Conservation (phyloP, 1,139 yeast species). For the Yamadazyma jaroonii region DNA sequence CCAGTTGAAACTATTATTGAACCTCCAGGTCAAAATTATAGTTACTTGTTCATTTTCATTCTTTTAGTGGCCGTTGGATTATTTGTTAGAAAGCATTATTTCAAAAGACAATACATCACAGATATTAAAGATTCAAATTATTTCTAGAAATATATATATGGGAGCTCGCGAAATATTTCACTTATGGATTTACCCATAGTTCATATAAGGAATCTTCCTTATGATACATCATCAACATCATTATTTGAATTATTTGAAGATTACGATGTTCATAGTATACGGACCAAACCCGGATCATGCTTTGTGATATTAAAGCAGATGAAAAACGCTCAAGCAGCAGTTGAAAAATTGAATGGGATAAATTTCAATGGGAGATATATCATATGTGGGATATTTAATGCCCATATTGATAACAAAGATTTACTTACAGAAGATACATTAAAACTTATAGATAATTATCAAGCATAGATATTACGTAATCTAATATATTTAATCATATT, state of each 20-base stretch:
- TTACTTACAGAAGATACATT: conserved; percentile 17
- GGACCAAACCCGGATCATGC: conserved; percentile 47
- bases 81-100: conserved; percentile 16
- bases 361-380: conserved; percentile 60
- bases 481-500: neutral
- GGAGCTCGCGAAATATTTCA: conserved; percentile 1
- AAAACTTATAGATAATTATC: conserved; percentile 12
- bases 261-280: conserved; percentile 58
- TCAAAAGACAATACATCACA: conserved; percentile 24
- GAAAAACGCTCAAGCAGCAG: conserved; percentile 36
- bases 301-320: conserved; percentile 53
- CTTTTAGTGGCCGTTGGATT: conserved; percentile 14
- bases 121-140: conserved; percentile 28
- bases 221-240: conserved; percentile 43
- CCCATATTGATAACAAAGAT: conserved; percentile 33
- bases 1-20: conserved; percentile 11
- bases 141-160: conserved; percentile 9
- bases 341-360: conserved; percentile 56
- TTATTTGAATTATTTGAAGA: conserved; percentile 54
- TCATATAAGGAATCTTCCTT: conserved; percentile 59
- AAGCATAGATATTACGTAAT: neutral
- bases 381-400: conserved; percentile 46
- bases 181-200: conserved; percentile 44
- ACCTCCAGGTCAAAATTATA: conserved; percentile 12
- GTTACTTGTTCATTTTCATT: conserved; percentile 19